Conservation (phyloP, 2,329 filamentous ascomycete genomes). For the Trichophyton mentagrophytes region DNA sequence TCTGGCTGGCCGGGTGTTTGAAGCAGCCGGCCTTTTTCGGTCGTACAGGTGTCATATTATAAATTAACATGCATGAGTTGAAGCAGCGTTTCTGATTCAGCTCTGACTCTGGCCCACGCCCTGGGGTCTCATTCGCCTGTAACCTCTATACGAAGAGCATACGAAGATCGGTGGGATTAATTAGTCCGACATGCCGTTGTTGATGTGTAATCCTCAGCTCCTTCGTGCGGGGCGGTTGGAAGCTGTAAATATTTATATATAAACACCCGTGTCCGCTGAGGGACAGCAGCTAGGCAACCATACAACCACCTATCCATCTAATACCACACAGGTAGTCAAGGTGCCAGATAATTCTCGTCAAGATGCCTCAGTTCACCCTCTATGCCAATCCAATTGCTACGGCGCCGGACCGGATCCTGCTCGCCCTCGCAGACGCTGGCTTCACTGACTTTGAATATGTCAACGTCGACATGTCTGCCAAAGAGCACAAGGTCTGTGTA, state of each 20-base stretch:
- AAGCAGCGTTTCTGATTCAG: background rate
- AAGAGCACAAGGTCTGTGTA: slow-evolving; percentile 31
- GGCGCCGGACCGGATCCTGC: slow-evolving; percentile 33
- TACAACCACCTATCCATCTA: background rate
- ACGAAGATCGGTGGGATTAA: background rate
- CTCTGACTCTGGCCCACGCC: background rate
- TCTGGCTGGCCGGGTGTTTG: slow-evolving; percentile 10
- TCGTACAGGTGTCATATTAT: background rate
- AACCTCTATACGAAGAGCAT: background rate
- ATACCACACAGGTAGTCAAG: background rate
- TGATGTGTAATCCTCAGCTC: background rate
- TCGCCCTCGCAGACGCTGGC: slow-evolving; percentile 34
- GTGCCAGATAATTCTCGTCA: background rate
- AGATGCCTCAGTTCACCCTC: slow-evolving; percentile 24
- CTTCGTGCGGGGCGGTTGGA: background rate
- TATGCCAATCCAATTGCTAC: slow-evolving; percentile 32
- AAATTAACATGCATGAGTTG: background rate
- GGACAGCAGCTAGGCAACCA: background rate
- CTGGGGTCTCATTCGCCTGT: background rate
- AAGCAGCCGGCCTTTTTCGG: background rate
- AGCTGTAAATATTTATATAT: background rate
- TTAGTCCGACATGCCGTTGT: background rate
- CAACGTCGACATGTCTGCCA: slow-evolving; percentile 29
- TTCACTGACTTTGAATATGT: slow-evolving; percentile 34
- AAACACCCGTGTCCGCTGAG: background rate